Evolutionary conservation across 306 rosid genomes (phyloP), one percentile per base, ranked within the genome.

Genomic region (cucumber (Cucumis sativus)): DNA sequence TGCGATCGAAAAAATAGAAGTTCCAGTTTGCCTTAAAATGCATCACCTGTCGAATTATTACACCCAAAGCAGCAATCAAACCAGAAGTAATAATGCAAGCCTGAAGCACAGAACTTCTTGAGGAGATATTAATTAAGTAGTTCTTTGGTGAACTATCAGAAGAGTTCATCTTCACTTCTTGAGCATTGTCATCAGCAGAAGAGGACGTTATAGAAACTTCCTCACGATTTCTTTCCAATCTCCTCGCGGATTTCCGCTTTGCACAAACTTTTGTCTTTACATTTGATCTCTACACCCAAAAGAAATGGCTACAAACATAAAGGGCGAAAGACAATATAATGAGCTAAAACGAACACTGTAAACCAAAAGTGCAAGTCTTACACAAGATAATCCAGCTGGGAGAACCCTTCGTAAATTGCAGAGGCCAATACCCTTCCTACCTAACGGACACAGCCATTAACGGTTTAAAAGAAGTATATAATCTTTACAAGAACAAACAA

Each of bases 81-180:
- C 84, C 89, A 10, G 92, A 92, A 85, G 98, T 92, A 79, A 84
- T 58, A 3, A 83, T 83, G 83, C 97, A 95, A 70, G 97, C 97
- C 84, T 86, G 95, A 81, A 95, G 90, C 76, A 95, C 98, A 23
- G 81, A 65, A 82, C 67, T 80, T 75, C 98, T 89, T 17, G 97
- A 85, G 61, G 97, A 85, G 52, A 84, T 7, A 15, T 56, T 82
- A 65, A 66, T 79, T 72, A 66, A 73, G 58, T 78, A 84, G 75
- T 84, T 83, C n/a, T 71, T 74, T 80, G 69, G 52, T 62, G 88
- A 84, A 82, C 75, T 47, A 81, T 83, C 84, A 66, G 78, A 76
- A 80, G 83, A 40, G 74, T 78, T 56, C 37, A 62, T 79, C 76
- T 81, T 60, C 35, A 80, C 89, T 71, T 79, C 84, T 82, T 79